Evolutionary conservation across 352 stramenopile genomes (phyloP), one percentile per base, ranked within the genome.

Genomic region (Elongisporangium senticosum): DNA sequence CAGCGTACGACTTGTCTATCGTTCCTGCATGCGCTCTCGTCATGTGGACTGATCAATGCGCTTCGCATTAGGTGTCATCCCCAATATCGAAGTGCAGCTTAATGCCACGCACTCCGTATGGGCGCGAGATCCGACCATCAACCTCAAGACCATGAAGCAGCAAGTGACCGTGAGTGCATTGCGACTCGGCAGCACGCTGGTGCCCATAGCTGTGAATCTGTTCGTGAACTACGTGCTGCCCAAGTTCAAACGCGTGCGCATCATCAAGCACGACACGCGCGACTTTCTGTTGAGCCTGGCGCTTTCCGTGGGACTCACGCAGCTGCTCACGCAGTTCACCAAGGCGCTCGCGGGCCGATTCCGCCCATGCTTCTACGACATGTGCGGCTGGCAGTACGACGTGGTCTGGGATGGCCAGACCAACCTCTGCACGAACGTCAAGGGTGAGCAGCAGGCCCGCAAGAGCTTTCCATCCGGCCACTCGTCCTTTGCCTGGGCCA

Each of bases 401-500:
- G 61, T 83, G 19, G 65, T 87, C 20, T 92, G 83, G 83, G 80
- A 92, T 62, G 80, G 83, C 54, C 59, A 71, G 28, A 71, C 64
- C 10, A 81, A 92, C 58, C 53, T 90, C 48, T 92, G 83, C 67
- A 74, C 67, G 21, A 53, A 74, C 49, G 15, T 23, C 1, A 65
- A 68, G 22, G 69, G 71, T 6, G 83, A 92, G 57, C 72, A 79
- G 53, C 78, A 92, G 64, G 83, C 55, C 1, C 71, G 83, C 19
- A 83, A 79, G 59, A 90, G 78, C 51, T 92, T 92, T 55, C 83
- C 83, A 19, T 92, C 83, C 1, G 83, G 83, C 51, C 79, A 90
- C 56, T 67, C 83, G 15, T 89, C 83, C 0, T 84, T 86, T 40
- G 79, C 78, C 15, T 90, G 73, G 65, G 80, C 76, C 13, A 85